A percentile compares a stretch with the other conserved stretches of the same genome.
Conservation (phyloP, 768 basidiomycete species). For the Lentinula sp. region DNA sequence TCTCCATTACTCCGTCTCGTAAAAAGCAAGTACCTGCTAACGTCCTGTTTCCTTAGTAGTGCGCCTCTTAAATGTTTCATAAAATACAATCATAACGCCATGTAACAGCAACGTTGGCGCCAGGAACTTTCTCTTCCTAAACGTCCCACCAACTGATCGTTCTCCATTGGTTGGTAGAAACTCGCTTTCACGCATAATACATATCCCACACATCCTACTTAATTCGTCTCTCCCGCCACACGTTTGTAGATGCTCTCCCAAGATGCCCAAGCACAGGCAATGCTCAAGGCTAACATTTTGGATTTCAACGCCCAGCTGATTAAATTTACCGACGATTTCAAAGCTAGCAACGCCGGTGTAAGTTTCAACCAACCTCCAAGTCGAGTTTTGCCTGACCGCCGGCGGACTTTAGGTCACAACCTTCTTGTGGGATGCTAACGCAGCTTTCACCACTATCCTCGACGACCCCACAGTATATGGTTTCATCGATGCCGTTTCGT, state of each 20-base stretch:
- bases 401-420: constrained; percentile 32
- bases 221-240: too few relatives aligned
- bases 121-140: constrained; percentile 47
- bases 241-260: constrained; percentile 41
- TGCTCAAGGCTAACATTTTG: constrained; percentile 40
- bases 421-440: constrained; percentile 44
- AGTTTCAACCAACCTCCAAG: constrained; percentile 10
- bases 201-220: too few relatives aligned
- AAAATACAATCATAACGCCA: too few relatives aligned
- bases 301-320: constrained; percentile 48
- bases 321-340: constrained; percentile 32
- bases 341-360: constrained; percentile 40
- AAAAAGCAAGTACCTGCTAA: constrained; percentile 8
- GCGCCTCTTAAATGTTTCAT: constrained; percentile 2
- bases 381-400: neutral
- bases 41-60: constrained; percentile 22
- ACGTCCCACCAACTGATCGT: constrained; percentile 36
- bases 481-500: constrained; percentile 46
- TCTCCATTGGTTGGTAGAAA: constrained; percentile 29
- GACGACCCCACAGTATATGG: constrained; percentile 45
- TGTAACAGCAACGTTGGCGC: constrained; percentile 41
- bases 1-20: neutral
- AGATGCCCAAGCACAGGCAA: constrained; percentile 27
- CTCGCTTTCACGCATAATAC: too few relatives aligned
- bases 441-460: constrained; percentile 43